These are phyloP conservation scores for Collybia sordida DNA, from an alignment of 768 basidiomycete genomes.

Conservation along the genomic window DNA sequence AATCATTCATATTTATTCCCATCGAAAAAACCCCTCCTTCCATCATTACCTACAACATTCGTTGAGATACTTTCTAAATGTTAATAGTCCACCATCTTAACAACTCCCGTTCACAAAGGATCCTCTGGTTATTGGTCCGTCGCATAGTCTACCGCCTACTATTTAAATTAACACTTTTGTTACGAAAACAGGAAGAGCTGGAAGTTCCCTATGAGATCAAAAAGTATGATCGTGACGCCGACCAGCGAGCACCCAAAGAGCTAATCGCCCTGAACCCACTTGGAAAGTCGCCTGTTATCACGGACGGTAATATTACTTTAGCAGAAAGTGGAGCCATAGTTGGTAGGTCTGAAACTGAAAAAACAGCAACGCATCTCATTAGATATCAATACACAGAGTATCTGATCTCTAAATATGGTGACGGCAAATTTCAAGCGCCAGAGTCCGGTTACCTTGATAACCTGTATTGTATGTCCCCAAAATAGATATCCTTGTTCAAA, in stretches of 20 bases:
- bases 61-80: constrained; percentile 7
- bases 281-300: constrained; percentile 41
- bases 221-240: constrained; percentile 24
- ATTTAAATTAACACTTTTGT: not conserved
- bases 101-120: constrained; percentile 47
- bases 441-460: constrained; percentile 16
- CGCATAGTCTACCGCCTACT: not conserved
- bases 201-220: constrained; percentile 38
- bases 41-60: too few relatives aligned
- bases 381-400: constrained; percentile 11
- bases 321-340: constrained; percentile 30
- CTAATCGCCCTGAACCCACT: constrained; percentile 32
- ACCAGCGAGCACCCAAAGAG: constrained; percentile 29
- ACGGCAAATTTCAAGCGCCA: constrained; percentile 11
- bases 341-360: constrained; percentile 7
- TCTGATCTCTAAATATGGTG: constrained; percentile 18
- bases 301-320: constrained; percentile 35
- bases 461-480: constrained; percentile 9
- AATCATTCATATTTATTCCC: too few relatives aligned
- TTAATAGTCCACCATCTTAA: constrained; percentile 42
- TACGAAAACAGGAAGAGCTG: constrained; percentile 36
- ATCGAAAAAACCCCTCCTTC: too few relatives aligned
- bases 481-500: not conserved
- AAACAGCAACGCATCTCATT: not conserved
- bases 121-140: constrained; percentile 44